phyloP scores from a whole-genome alignment of 495 filamentous ascomycete species.

The Cudoniella acicularis region DNA sequence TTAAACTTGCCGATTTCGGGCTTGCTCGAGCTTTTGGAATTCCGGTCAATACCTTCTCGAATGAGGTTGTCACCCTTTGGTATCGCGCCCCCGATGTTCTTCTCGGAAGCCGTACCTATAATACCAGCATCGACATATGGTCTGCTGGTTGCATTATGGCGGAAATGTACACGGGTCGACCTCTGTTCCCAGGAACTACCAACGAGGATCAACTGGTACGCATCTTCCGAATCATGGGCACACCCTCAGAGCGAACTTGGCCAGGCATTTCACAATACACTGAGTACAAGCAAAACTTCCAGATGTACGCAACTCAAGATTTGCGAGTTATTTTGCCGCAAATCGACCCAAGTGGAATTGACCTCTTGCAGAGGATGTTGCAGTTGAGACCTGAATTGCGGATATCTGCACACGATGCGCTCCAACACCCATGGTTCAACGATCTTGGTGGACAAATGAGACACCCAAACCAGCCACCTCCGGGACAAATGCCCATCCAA shows the following conservation, averaged over 20 bases:
- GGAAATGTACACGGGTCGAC: constrained; percentile 93
- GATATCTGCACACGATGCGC: constrained; percentile 76
- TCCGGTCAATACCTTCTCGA: constrained; percentile 96
- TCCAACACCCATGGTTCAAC: constrained; percentile 85
- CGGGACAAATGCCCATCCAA: constrained; percentile 17
- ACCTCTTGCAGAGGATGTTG: constrained; percentile 84
- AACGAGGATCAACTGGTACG: constrained; percentile 95
- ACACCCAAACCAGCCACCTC: constrained; percentile 13
- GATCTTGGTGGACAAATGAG: constrained; percentile 21
- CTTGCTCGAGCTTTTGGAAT: constrained; percentile 92
- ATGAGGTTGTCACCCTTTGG: constrained; percentile 96
- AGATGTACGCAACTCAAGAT: constrained; percentile 93
- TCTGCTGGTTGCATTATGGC: constrained; percentile 98
- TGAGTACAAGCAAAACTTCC: constrained; percentile 92
- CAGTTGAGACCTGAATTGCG: constrained; percentile 91
- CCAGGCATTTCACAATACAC: constrained; percentile 85
- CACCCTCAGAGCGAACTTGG: constrained; percentile 88
- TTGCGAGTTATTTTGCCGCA: constrained; percentile 80
- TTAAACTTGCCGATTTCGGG: constrained; percentile 95
- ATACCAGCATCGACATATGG: constrained; percentile 98
- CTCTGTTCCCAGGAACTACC: constrained; percentile 90
- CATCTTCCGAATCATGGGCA: constrained; percentile 97
- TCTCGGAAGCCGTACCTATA: constrained; percentile 86
- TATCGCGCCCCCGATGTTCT: constrained; percentile 93
- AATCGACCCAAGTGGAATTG: constrained; percentile 81